Evolutionary conservation across 345 rosid genomes (phyloP), one percentile per base, ranked within the genome.

Genomic region (Geranium rotundifolium): DNA sequence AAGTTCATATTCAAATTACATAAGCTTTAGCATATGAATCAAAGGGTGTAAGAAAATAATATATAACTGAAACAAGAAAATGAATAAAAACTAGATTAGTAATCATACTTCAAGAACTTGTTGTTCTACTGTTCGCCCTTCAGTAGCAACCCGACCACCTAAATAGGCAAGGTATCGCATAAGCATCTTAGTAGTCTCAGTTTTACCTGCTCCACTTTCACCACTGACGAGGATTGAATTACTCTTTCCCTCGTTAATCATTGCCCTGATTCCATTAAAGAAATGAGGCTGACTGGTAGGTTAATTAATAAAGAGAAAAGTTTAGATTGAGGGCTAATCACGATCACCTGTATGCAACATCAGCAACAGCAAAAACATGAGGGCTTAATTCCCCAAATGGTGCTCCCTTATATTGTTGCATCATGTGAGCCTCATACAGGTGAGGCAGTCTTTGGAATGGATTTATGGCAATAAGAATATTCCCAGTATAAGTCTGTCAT

Each of bases 141-240:
- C 95, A 60, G 73, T 81, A 57, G 80, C 80, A 63, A 75, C 60
- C 69, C 79, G 80, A 17, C 98, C 98, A 57, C 92, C 98, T 64
- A 87, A 23, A 76, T 69, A 81, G 17, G 98, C 98, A 70, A 91
- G 90, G 77, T 91, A 91, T 31, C 82, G 85, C 98, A 91, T 91
- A 57, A 91, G 82, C 89, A 87, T 80, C 76, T 91, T 91, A 49
- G 98, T 91, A 1, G 96, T 89, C 74, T 91, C 98, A 12, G 98
- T 91, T 75, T 91, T 91, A 63, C 98, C 98, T 19, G 98, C 90
- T 57, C 96, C 95, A 74, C 98, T 91, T 73, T 91, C 98, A 54
- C 98, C 98, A 58, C 98, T 91, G 58, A 91, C 96, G 63, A 91
- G 73, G 63, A 89, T 91, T 14, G 88, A 89, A 71, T 86, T 89